Percentiles rank a stretch among this genome's conserved stretches.
phyloP scores from a whole-genome alignment of 441 rosid genomes.

The Corymbia calophylla region DNA sequence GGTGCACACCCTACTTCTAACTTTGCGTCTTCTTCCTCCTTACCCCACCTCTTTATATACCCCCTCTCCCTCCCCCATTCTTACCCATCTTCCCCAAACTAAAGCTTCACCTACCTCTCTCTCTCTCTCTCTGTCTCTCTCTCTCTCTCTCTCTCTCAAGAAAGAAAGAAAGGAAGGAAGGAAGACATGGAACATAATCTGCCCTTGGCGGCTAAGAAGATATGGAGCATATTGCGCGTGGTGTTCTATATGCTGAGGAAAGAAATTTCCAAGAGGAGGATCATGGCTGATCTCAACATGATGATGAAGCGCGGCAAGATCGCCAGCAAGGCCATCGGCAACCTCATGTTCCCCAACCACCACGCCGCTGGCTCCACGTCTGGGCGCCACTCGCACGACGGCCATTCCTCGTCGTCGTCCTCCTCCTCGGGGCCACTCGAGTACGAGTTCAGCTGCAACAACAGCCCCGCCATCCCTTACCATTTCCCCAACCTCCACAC shows the following conservation, averaged over 20 bases:
- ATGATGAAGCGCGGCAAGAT: slow-evolving; percentile 74
- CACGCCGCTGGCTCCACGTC: slow-evolving; percentile 23
- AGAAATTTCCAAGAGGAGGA: slow-evolving; percentile 60
- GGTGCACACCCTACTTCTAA: neutral
- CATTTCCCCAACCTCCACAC: slow-evolving; percentile 23
- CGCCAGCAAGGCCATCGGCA: slow-evolving; percentile 56
- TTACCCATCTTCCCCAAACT: slow-evolving; percentile 3
- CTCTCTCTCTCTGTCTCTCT: too few species aligned
- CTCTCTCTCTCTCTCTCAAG: slow-evolving; percentile 6
- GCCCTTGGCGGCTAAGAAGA: slow-evolving; percentile 41
- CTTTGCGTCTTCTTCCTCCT: neutral
- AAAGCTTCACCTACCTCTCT: neutral
- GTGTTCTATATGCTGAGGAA: slow-evolving; percentile 62
- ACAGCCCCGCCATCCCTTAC: slow-evolving; percentile 53
- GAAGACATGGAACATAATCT: slow-evolving; percentile 51
- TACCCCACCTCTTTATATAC: slow-evolving; percentile 21
- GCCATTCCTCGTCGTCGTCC: neutral
- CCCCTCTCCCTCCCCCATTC: neutral
- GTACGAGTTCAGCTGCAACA: slow-evolving; percentile 94
- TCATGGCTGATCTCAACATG: slow-evolving; percentile 58
- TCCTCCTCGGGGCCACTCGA: slow-evolving; percentile 22
- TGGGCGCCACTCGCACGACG: neutral
- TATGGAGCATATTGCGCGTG: slow-evolving; percentile 54
- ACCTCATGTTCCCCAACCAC: slow-evolving; percentile 53
- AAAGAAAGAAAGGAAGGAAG: neutral